Evolutionary conservation across 306 rosid species (phyloP).

Genomic region (Purshia tridentata): DNA sequence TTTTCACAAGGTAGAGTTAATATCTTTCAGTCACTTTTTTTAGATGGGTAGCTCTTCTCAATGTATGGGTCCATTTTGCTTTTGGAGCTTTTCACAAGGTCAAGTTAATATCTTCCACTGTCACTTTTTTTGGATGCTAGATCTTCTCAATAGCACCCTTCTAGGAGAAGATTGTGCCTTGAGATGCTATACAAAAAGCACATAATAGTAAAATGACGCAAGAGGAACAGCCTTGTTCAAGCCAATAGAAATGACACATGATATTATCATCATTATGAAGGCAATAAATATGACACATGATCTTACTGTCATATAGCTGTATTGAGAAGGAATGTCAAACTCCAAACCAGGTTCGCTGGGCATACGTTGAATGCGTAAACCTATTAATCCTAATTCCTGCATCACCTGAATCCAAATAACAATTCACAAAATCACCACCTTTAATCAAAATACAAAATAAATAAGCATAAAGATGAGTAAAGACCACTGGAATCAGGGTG

Average conservation of each 20-base stretch:
- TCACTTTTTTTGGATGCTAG: too few relatives aligned
- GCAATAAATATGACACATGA: constrained; percentile 10
- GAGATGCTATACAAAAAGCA: background rate
- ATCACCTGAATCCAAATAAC: constrained; percentile 62
- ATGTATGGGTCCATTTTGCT: background rate
- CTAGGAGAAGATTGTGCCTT: background rate
- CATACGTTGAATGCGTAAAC: constrained; percentile 97
- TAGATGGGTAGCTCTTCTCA: too few relatives aligned
- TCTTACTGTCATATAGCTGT: constrained; percentile 87
- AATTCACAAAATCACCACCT: constrained; percentile 6
- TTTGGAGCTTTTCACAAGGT: background rate
- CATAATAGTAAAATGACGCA: background rate
- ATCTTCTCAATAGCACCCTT: background rate
- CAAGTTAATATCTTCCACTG: background rate
- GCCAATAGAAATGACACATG: background rate
- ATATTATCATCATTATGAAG: background rate
- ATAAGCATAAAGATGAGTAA: background rate
- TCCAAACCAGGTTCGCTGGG: constrained; percentile 80
- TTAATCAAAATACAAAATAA: background rate
- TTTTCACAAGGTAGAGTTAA: background rate
- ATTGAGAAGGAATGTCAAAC: constrained; percentile 90
- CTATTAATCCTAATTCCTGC: constrained; percentile 90
- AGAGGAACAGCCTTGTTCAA: background rate
- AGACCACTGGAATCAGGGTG: background rate
- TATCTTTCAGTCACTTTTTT: background rate